A percentile compares a stretch with the other conserved stretches of the same genome.
Conservation (phyloP, 805 yeast genomes). For the Kodamaea fukazawae region DNA sequence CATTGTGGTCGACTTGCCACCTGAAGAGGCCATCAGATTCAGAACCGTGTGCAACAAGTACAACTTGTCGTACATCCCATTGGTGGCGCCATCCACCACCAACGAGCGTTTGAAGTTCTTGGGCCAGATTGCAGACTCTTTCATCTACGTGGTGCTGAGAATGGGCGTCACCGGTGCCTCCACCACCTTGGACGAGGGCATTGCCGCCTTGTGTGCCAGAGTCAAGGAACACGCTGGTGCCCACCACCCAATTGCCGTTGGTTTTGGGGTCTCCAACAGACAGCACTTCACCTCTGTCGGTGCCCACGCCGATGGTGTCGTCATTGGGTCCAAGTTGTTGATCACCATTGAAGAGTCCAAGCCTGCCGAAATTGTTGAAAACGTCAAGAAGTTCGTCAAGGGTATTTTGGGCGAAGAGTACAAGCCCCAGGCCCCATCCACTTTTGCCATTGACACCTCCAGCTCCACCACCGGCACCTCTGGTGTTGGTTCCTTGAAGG, state of each 20-base stretch:
- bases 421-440: slow-evolving; percentile 26
- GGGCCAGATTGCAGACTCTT: slow-evolving; percentile 88
- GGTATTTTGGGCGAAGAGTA: slow-evolving; percentile 62
- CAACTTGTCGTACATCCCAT: slow-evolving; percentile 83
- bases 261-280: slow-evolving; percentile 94
- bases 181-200: slow-evolving; percentile 57
- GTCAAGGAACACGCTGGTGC: slow-evolving; percentile 68
- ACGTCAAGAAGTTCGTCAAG: slow-evolving; percentile 66
- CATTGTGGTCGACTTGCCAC: slow-evolving; percentile 93
- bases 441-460: slow-evolving; percentile 17
- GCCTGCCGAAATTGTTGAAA: slow-evolving; percentile 56
- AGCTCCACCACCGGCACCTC: slow-evolving; percentile 28
- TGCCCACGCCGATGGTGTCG: slow-evolving; percentile 86
- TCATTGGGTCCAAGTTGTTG: slow-evolving; percentile 86
- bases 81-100: slow-evolving; percentile 95
- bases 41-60: slow-evolving; percentile 65
- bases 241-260: slow-evolving; percentile 82
- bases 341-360: slow-evolving; percentile 64
- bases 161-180: slow-evolving; percentile 98
- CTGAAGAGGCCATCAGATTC: slow-evolving; percentile 92
- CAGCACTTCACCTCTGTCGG: slow-evolving; percentile 86
- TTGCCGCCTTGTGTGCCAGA: slow-evolving; percentile 65
- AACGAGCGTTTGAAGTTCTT: slow-evolving; percentile 79
- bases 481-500: slow-evolving; percentile 39
- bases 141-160: slow-evolving; percentile 92